phyloP scores from a whole-genome alignment of 805 yeast species.

The Ogataea paraovalis region DNA sequence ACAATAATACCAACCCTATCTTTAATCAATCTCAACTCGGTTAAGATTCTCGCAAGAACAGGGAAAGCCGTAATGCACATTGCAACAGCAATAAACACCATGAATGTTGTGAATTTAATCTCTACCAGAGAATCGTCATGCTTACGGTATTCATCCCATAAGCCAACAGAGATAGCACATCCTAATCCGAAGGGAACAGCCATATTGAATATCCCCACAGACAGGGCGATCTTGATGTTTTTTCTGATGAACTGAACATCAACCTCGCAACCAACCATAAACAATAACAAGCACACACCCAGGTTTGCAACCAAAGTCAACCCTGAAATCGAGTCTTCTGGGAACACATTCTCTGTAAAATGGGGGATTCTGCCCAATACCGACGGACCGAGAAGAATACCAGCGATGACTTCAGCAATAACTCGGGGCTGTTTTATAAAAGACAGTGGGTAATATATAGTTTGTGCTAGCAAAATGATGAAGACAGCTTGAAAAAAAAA shows the following conservation, averaged over 20 bases:
- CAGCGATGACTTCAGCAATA: slow-evolving; percentile 77
- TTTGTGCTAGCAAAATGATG: slow-evolving; percentile 55
- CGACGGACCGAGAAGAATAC: slow-evolving; percentile 71
- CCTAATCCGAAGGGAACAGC: slow-evolving; percentile 80
- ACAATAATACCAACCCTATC: slow-evolving; percentile 71
- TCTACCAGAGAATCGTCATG: slow-evolving; percentile 30
- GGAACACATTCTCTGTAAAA: slow-evolving; percentile 63
- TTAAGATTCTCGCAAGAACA: slow-evolving; percentile 72
- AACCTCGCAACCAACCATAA: slow-evolving; percentile 76
- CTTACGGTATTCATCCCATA: slow-evolving; percentile 52
- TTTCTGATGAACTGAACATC: slow-evolving; percentile 62
- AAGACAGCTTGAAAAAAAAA: slow-evolving; percentile 67
- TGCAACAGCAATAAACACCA: slow-evolving; percentile 81
- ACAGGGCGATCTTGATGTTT: slow-evolving; percentile 55
- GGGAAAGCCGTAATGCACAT: slow-evolving; percentile 85
- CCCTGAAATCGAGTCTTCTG: slow-evolving; percentile 57
- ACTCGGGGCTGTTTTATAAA: slow-evolving; percentile 71
- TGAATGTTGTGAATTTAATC: slow-evolving; percentile 64
- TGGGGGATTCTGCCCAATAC: slow-evolving; percentile 69
- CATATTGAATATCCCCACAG: slow-evolving; percentile 70
- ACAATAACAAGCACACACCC: slow-evolving; percentile 71
- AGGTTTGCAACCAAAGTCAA: slow-evolving; percentile 66
- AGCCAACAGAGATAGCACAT: slow-evolving; percentile 63
- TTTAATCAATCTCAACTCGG: slow-evolving; percentile 65
- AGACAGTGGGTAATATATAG: slow-evolving; percentile 57